phyloP scores from a whole-genome alignment of 2,329 filamentous ascomycete species.

The Huntiella moniliformis region DNA sequence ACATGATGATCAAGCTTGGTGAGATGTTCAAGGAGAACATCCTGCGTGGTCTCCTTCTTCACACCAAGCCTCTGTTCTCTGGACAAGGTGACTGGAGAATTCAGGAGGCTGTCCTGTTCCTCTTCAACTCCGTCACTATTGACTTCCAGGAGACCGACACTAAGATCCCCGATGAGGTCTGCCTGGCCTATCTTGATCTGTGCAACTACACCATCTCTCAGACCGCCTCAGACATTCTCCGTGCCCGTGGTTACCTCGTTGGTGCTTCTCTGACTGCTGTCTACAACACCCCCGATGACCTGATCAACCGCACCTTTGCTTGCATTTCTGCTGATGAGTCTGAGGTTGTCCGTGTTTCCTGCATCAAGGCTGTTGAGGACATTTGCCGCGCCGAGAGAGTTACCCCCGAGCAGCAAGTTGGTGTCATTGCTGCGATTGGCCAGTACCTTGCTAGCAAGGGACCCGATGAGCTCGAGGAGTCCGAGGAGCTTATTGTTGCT shows the following conservation, averaged over 20 bases:
- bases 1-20: constrained; percentile 77
- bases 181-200: constrained; percentile 64
- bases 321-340: constrained; percentile 58
- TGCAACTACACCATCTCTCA: constrained; percentile 59
- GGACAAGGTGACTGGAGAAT: constrained; percentile 35
- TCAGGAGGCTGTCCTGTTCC: constrained; percentile 66
- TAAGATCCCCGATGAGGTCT: constrained; percentile 52
- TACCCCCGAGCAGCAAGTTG: constrained; percentile 35
- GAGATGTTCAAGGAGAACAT: constrained; percentile 69
- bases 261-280: constrained; percentile 62
- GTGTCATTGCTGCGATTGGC: constrained; percentile 42
- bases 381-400: constrained; percentile 37
- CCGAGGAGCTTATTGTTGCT: constrained; percentile 80
- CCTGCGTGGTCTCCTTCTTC: constrained; percentile 58
- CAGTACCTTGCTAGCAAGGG: constrained; percentile 67
- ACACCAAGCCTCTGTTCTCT: constrained; percentile 57
- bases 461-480: constrained; percentile 64
- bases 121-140: constrained; percentile 47
- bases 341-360: constrained; percentile 82
- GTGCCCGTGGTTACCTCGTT: constrained; percentile 72
- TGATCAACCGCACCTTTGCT: constrained; percentile 56
- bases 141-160: constrained; percentile 47
- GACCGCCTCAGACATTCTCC: constrained; percentile 53
- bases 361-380: constrained; percentile 67
- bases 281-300: constrained; percentile 40